Conservation (phyloP, 2,329 filamentous ascomycete species). For the Ophiognomonia clavigignenti-juglandacearum region DNA sequence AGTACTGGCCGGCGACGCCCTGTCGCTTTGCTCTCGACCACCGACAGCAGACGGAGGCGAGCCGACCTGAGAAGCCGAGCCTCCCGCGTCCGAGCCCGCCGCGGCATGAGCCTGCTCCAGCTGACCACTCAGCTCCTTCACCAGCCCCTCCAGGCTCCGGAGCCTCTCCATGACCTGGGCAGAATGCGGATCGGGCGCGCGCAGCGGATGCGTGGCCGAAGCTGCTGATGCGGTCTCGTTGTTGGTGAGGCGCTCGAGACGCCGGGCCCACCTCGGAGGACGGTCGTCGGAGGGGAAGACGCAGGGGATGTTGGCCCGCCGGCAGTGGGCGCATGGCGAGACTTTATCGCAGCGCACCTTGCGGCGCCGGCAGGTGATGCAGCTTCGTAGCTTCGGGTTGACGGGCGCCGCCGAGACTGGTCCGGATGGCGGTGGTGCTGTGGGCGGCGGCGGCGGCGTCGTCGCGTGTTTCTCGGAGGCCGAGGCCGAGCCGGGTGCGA, state of each 20-base stretch:
- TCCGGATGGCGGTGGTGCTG: not conserved
- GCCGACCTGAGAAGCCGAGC: slow-evolving; percentile 22
- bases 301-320: slow-evolving; percentile 46
- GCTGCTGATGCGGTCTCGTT: slow-evolving; percentile 29
- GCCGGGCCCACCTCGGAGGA: slow-evolving; percentile 50
- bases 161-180: slow-evolving; percentile 44
- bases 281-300: slow-evolving; percentile 44
- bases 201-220: slow-evolving; percentile 10
- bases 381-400: slow-evolving; percentile 38
- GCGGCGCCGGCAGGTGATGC: slow-evolving; percentile 45
- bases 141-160: slow-evolving; percentile 43
- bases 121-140: slow-evolving; percentile 44
- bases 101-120: slow-evolving; percentile 36
- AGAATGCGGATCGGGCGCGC: slow-evolving; percentile 22
- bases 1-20: slow-evolving; percentile 4
- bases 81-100: slow-evolving; percentile 20
- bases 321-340: slow-evolving; percentile 53
- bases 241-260: slow-evolving; percentile 37
- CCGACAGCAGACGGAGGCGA: slow-evolving; percentile 25
- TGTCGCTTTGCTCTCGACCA: slow-evolving; percentile 17
- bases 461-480: slow-evolving; percentile 22
- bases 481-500: slow-evolving; percentile 5
- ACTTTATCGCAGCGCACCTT: slow-evolving; percentile 55
- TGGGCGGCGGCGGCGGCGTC: too few species aligned
- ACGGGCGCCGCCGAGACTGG: slow-evolving; percentile 1